Base-by-base conservation (phyloP, 1,284 basidiomycete species). In the Cutaneotrichosporon cyanovorans region DNA sequence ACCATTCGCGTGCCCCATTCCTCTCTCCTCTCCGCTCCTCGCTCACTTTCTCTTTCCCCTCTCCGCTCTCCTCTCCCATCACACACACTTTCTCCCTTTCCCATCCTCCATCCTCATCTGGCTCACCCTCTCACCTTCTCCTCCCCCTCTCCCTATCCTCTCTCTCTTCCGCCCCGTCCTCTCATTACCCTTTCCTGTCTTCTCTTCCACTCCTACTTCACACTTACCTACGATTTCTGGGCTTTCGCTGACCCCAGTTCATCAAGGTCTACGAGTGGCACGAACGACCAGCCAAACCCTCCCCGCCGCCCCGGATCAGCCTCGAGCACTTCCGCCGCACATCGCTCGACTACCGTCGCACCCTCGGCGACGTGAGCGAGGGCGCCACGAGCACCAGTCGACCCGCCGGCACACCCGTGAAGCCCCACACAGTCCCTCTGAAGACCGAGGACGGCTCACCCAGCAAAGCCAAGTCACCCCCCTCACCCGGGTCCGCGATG, bases 181-280 rank as follows among this genome's bases (percentile, higher is more conserved):
- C n/a, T n/a, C n/a, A n/a, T n/a, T n/a, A n/a, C n/a, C n/a, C n/a
- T n/a, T n/a, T n/a, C n/a, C n/a, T n/a, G n/a, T n/a, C n/a, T n/a
- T n/a, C n/a, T n/a, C n/a, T n/a, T n/a, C n/a, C n/a, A n/a, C n/a
- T n/a, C n/a, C n/a, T n/a, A n/a, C n/a, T n/a, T n/a, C n/a, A n/a
- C n/a, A n/a, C n/a, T n/a, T n/a, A n/a, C n/a, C n/a, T n/a, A n/a
- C n/a, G n/a, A n/a, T n/a, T n/a, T n/a, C n/a, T n/a, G n/a, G n/a
- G n/a, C n/a, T n/a, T 15, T 6, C 16, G 32, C 41, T 16, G 31
- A 43, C 43, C 32, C 21, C 42, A 67, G 64, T 71, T 72, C 41
- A 43, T 72, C 45, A 70, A 88, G 81, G 87, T 92, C 50, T 84
- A 90, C 69, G 88, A 83, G 10, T 92, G 89, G 89, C 62, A 70